Percentiles rank a stretch among this genome's conserved stretches.
phyloP scores from a whole-genome alignment of 1,139 yeast species.

The Yamadazyma spencermartinsiae region DNA sequence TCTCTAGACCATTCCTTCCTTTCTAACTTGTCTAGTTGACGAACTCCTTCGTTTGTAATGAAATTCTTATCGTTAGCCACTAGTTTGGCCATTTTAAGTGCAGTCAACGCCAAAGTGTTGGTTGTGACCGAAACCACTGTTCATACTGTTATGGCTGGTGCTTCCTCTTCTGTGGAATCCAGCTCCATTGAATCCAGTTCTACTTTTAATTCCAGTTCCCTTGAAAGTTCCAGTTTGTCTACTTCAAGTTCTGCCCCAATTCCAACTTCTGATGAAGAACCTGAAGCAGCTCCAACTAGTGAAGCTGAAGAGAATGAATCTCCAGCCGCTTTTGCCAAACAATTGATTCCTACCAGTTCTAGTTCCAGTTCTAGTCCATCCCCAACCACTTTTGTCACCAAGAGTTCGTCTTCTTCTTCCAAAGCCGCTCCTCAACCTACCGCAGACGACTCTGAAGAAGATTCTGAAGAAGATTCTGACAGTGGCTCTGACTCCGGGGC shows the following conservation, averaged over 20 bases:
- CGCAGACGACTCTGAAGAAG: not conserved
- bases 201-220: conserved; percentile 5
- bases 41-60: conserved; percentile 13
- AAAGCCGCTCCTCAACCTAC: conserved; percentile 8
- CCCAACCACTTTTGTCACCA: conserved; percentile 16
- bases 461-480: conserved; percentile 5
- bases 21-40: conserved; percentile 1
- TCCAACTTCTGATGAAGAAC: conserved; percentile 5
- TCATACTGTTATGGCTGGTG: conserved; percentile 16
- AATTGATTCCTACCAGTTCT: no score
- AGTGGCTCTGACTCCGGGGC: conserved; percentile 2
- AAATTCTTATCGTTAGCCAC: conserved; percentile 19
- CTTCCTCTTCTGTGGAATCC: conserved; percentile 7
- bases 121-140: conserved; percentile 20
- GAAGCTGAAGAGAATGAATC: no score
- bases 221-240: conserved; percentile 6
- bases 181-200: conserved; percentile 4
- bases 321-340: no score
- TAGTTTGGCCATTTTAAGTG: conserved; percentile 17
- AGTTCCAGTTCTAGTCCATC: conserved; percentile 3
- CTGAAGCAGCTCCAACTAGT: conserved; percentile 8
- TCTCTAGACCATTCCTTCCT: not conserved
- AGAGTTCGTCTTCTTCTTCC: conserved; percentile 13
- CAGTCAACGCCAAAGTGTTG: conserved; percentile 15
- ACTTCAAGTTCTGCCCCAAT: conserved; percentile 3